Conservation (phyloP, 208 protist species). For the Leishmania braziliensis region DNA sequence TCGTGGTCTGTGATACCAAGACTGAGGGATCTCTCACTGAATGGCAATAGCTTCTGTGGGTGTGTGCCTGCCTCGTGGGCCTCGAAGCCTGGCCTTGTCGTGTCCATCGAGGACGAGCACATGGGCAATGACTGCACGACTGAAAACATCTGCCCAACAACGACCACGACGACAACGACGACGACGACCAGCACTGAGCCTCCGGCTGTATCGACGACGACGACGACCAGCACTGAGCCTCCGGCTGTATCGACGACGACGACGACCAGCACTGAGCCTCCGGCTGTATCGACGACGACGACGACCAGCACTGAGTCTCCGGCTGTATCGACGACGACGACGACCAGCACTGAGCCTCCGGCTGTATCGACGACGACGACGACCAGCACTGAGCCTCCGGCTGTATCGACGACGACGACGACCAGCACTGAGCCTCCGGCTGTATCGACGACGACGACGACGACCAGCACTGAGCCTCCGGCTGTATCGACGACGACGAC, state of each 20-base stretch:
- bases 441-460: background rate
- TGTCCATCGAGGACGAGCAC: background rate
- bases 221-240: background rate
- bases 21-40: background rate
- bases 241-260: background rate
- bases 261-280: background rate
- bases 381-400: background rate
- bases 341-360: background rate
- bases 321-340: background rate
- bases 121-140: background rate
- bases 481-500: background rate
- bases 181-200: background rate
- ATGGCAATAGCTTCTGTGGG: background rate
- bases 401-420: background rate
- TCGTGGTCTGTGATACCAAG: background rate
- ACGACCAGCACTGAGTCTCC: background rate
- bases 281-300: background rate
- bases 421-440: background rate
- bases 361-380: background rate
- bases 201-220: background rate
- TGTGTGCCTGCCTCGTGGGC: constrained; percentile 10
- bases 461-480: background rate
- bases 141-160: background rate
- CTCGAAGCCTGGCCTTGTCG: background rate
- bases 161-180: constrained; percentile 1